Evolutionary conservation across 352 stramenopile genomes (phyloP), one percentile per base, ranked within the genome.

Genomic region (Phytophthora sojae): DNA sequence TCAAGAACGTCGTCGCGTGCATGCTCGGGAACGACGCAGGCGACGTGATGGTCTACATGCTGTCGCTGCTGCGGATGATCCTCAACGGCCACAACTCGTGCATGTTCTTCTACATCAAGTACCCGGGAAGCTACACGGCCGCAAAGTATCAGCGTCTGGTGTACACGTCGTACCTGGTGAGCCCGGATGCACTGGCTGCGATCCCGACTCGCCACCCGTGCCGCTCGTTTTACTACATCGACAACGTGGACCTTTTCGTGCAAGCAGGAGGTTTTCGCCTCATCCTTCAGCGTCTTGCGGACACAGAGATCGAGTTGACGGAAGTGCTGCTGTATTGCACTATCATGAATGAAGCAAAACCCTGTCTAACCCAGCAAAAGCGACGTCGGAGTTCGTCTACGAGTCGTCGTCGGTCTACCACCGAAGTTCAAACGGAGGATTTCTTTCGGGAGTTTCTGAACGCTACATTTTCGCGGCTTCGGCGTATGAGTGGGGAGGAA

Each of bases 71-170:
- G 21, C 86, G 89, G 15, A 79, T 97, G 66, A 84, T 97, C 55
- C 59, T 95, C 6, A 94, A 92, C 54, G 90, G 87, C 6, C 83
- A 92, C 74, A 82, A 81, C 42, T 85, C 85, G 30, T 92, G 84
- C 51, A 87, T 92, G 79, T 95, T 85, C 64, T 97, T 94, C 64
- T 96, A 97, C 56, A 75, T 90, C 68, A 94, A 95, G 67, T 94
- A 96, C 42, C 81, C 78, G 14, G 86, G 89, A 19, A 83, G 67
- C 19, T 86, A 92, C 60, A 81, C 76, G 4, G 72, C 85, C 0
- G 68, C 71, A 51, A 92, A 86, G 56, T 82, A 89, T 50, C 79
- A 89, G 64, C 83, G 84, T 29, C 75, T 95, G 21, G 76, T 95
- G 26, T 95, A 91, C 61, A 93, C 85, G 7, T 83, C 79, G 9